Evolutionary conservation across 148 eudicot species (phyloP).

Genomic region (Rhododendron molle): DNA sequence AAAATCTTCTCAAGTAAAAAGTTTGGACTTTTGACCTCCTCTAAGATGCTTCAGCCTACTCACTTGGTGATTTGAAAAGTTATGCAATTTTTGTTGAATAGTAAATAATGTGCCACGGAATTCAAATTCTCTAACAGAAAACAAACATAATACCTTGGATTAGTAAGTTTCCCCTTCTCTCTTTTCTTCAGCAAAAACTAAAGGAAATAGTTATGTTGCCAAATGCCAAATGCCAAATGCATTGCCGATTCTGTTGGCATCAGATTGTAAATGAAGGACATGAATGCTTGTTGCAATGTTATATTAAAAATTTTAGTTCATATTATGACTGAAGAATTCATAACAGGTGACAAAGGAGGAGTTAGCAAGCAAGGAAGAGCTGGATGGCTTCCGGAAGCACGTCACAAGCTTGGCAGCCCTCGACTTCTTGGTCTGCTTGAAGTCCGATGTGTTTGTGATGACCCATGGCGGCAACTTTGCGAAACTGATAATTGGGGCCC

Average conservation of each 20-base stretch:
- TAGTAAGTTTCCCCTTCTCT: not conserved
- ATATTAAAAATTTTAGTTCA: not conserved
- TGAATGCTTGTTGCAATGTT: not conserved
- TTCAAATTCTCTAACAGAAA: not conserved
- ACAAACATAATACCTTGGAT: not conserved
- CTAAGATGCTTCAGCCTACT: not conserved
- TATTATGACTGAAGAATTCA: conserved; percentile 4
- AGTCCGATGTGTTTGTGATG: conserved; percentile 95
- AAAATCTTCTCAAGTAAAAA: not conserved
- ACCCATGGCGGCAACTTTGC: conserved; percentile 99
- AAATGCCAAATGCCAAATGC: not conserved
- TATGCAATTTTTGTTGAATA: not conserved
- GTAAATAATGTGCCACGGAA: not conserved
- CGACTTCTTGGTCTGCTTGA: conserved; percentile 91
- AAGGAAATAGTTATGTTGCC: not conserved
- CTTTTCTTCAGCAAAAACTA: not conserved
- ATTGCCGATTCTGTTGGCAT: not conserved
- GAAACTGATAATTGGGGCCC: conserved; percentile 77
- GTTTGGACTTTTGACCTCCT: not conserved
- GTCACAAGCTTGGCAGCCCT: conserved; percentile 96
- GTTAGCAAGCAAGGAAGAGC: conserved; percentile 72
- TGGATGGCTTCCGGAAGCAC: conserved; percentile 84
- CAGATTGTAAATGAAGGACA: not conserved
- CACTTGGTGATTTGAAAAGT: conserved; percentile 1
- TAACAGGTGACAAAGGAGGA: conserved; percentile 95